Conservation (phyloP, 140 eudicot species). For the Erigeron philadelphicus region DNA sequence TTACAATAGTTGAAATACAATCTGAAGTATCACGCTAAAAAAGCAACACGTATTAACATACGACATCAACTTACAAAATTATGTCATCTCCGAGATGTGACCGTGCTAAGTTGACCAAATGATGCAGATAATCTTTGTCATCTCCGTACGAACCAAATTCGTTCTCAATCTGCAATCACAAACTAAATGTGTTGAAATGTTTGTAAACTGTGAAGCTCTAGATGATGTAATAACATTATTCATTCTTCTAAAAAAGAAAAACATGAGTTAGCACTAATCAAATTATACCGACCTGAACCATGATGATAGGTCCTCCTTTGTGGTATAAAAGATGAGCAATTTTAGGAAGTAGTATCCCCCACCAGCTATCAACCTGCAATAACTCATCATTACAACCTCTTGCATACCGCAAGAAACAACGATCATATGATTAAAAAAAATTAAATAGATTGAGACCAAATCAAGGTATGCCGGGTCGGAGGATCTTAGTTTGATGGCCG, state of each 20-base stretch:
- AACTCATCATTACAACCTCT: conserved; percentile 8
- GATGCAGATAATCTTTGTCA: conserved; percentile 72
- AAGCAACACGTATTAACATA: not conserved
- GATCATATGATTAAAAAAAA: not conserved
- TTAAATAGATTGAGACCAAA: conserved; percentile 42
- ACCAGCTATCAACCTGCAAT: conserved; percentile 78
- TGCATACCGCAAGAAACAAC: not conserved
- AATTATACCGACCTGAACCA: conserved; percentile 73
- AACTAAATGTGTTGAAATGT: conserved; percentile 17
- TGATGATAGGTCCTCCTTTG: conserved; percentile 90
- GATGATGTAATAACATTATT: not conserved
- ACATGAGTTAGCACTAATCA: not conserved
- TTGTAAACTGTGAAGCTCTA: conserved; percentile 14
- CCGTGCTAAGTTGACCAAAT: conserved; percentile 64
- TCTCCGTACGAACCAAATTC: conserved; percentile 88
- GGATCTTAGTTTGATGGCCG: conserved; percentile 70
- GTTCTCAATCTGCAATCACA: conserved; percentile 71
- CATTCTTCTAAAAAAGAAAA: not conserved
- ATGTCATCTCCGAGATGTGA: conserved; percentile 72
- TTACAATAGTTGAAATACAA: not conserved
- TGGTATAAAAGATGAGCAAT: conserved; percentile 64
- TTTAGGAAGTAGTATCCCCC: conserved; percentile 78
- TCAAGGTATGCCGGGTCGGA: conserved; percentile 70
- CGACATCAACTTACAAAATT: conserved; percentile 53
- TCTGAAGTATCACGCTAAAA: conserved; percentile 1